Percentiles rank a stretch among this genome's conserved stretches.
Conservation (phyloP, 2,329 filamentous ascomycete genomes). For the Lachnellula cervina region DNA sequence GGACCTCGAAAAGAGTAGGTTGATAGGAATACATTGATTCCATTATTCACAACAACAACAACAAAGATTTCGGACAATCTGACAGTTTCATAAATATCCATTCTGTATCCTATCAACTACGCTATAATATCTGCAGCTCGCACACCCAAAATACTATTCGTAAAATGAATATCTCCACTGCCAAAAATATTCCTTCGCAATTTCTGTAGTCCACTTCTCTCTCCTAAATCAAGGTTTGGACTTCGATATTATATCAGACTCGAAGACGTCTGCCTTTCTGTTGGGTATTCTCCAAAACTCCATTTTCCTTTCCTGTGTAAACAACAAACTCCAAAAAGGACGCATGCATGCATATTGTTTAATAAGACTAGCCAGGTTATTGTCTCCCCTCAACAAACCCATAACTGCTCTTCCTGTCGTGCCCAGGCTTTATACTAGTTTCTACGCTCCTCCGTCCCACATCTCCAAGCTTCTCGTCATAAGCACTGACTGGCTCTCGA, state of each 20-base stretch:
- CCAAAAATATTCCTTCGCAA: constrained; percentile 1
- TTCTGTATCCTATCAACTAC: constrained; percentile 4
- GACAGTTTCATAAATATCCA: constrained; percentile 16
- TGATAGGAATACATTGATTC: background rate
- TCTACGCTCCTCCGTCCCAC: constrained; percentile 20
- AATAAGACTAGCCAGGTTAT: constrained; percentile 1
- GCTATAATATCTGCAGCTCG: background rate
- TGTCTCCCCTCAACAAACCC: constrained; percentile 21
- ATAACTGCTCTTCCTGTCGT: constrained; percentile 23
- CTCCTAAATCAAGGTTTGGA: background rate
- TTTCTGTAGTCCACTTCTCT: background rate
- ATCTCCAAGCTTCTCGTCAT: constrained; percentile 16
- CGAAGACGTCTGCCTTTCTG: background rate
- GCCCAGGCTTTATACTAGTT: constrained; percentile 15
- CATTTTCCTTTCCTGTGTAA: background rate
- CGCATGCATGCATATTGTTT: background rate
- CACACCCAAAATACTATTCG: background rate
- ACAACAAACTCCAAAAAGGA: background rate
- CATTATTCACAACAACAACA: background rate
- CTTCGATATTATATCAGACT: background rate
- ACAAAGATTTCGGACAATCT: background rate
- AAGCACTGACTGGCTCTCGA: constrained; percentile 15
- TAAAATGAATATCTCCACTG: constrained; percentile 15
- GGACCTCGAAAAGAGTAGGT: too few species aligned
- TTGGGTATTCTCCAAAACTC: background rate